Conservation (phyloP, 2,329 filamentous ascomycete species). For the Capronia epimyces region DNA sequence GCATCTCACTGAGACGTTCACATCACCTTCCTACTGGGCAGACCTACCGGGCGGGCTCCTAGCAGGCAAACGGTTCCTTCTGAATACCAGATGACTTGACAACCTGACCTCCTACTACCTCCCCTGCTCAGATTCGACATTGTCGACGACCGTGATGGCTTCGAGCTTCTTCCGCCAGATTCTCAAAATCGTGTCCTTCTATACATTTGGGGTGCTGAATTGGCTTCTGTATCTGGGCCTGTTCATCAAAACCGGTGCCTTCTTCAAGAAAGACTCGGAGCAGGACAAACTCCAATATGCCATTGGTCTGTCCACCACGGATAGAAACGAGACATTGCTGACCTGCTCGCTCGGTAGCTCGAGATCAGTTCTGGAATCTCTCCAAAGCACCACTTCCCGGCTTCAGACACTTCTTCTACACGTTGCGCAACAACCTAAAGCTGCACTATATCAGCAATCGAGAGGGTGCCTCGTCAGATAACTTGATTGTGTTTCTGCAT, state of each 20-base stretch:
- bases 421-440: conserved; percentile 44
- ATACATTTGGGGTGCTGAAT: conserved; percentile 34
- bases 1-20: not conserved
- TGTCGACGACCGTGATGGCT: conserved; percentile 9
- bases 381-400: conserved; percentile 38
- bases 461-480: conserved; percentile 27
- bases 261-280: conserved; percentile 37
- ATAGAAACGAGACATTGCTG: not conserved
- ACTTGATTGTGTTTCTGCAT: conserved; percentile 52
- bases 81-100: not conserved
- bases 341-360: conserved; percentile 37
- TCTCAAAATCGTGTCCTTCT: conserved; percentile 14
- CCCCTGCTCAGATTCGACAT: not conserved
- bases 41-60: no score
- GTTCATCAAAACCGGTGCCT: conserved; percentile 34
- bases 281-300: conserved; percentile 39
- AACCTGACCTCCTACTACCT: not conserved
- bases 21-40: no score
- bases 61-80: not conserved
- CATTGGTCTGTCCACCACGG: conserved; percentile 34
- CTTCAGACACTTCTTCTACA: conserved; percentile 49
- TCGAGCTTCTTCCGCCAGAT: conserved; percentile 10
- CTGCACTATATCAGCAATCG: conserved; percentile 52
- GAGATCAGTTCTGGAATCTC: conserved; percentile 51
- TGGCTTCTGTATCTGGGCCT: conserved; percentile 33